Conservation (phyloP, 345 rosid genomes). For the Stellera chamaejasme region DNA sequence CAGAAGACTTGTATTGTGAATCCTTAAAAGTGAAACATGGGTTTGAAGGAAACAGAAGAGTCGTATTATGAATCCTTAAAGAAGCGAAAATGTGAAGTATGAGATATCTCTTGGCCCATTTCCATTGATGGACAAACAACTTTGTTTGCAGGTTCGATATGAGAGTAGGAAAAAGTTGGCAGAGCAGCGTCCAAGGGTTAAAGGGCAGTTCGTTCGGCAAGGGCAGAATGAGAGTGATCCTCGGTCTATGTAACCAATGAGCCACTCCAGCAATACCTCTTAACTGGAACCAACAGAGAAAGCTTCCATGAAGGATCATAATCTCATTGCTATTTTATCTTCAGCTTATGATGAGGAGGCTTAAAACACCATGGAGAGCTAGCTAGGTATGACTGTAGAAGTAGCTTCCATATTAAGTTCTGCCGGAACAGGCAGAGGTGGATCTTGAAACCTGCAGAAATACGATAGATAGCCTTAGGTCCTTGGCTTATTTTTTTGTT, state of each 20-base stretch:
- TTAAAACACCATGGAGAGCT: neutral
- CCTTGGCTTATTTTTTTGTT: too few species aligned
- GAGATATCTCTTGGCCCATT: neutral
- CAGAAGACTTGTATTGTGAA: too few species aligned
- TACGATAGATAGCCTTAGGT: too few species aligned
- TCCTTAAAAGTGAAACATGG: neutral
- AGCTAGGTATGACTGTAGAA: neutral
- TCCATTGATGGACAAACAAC: too few species aligned
- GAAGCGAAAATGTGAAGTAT: neutral
- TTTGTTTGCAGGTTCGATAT: constrained; percentile 52
- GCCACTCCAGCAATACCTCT: constrained; percentile 12
- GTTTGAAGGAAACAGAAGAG: too few species aligned
- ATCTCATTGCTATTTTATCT: neutral
- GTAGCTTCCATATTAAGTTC: neutral
- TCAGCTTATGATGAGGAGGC: neutral
- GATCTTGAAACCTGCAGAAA: too few species aligned
- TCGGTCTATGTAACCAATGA: constrained; percentile 17
- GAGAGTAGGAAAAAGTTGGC: constrained; percentile 73
- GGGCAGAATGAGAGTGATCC: constrained; percentile 11
- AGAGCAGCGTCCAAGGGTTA: constrained; percentile 65
- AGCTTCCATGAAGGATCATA: neutral
- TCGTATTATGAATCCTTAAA: too few species aligned
- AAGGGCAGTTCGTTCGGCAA: constrained; percentile 75
- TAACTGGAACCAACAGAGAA: neutral
- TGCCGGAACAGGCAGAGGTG: too few species aligned